phyloP scores from a whole-genome alignment of 2,329 filamentous ascomycete genomes.

The Penicillium corylophilum region DNA sequence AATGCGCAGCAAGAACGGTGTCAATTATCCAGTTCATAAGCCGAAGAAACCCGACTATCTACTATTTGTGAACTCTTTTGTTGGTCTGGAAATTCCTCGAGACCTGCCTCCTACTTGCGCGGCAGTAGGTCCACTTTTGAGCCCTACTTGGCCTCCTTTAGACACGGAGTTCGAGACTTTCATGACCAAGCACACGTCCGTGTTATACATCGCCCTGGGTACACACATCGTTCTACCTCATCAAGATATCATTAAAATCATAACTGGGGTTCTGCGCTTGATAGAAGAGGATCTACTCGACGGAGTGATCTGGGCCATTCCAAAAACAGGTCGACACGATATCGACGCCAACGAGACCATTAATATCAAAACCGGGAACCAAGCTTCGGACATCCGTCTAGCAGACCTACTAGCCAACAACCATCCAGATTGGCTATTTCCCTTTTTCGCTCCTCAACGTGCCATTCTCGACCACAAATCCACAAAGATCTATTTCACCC shows the following conservation, averaged over 20 bases:
- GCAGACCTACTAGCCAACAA: background rate
- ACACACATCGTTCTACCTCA: background rate
- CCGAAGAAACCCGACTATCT: conserved; percentile 44
- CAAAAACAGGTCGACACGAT: background rate
- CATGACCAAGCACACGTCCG: background rate
- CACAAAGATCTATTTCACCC: background rate
- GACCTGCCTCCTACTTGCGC: conserved; percentile 44
- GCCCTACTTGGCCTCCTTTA: background rate
- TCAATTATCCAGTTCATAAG: background rate
- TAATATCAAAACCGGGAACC: background rate
- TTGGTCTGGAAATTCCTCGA: conserved; percentile 44
- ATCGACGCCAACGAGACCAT: background rate
- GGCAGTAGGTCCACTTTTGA: background rate
- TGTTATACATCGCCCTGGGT: background rate
- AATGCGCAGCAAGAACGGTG: background rate
- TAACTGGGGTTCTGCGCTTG: background rate
- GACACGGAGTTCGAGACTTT: background rate
- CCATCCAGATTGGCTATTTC: background rate
- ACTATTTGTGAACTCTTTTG: conserved; percentile 47
- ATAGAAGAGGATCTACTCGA: background rate
- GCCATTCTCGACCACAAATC: background rate
- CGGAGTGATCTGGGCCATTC: background rate
- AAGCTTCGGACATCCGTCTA: background rate
- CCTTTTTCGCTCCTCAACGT: background rate
- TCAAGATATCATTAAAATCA: background rate